Evolutionary conservation across 192 early-diverging fungal genomes (phyloP).

Genomic region (Haplosporangium gracile): DNA sequence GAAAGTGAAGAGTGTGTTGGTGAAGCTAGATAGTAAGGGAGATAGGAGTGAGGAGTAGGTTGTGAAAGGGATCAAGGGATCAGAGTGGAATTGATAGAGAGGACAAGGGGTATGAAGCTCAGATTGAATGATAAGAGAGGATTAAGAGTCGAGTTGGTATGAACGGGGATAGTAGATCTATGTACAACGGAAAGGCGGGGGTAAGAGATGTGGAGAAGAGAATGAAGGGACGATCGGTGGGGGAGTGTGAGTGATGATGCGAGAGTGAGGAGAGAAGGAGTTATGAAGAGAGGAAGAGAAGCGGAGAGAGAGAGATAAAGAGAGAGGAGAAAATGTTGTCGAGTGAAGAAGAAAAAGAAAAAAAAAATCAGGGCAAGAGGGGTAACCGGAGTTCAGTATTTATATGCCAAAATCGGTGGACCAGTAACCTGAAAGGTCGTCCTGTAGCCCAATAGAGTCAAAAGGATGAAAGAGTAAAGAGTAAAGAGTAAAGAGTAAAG

Average conservation of each 20-base stretch:
- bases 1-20: not conserved
- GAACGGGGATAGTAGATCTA: not conserved
- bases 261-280: not conserved
- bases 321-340: not conserved
- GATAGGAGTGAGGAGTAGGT: not conserved
- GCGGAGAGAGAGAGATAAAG: not conserved
- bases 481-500: not conserved
- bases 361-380: not conserved
- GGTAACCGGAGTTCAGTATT: constrained; percentile 14
- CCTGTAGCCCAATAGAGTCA: not conserved
- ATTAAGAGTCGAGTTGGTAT: not conserved
- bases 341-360: not conserved
- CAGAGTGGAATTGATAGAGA: not conserved
- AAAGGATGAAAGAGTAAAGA: too few species aligned
- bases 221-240: not conserved
- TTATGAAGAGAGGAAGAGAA: not conserved
- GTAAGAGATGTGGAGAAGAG: not conserved
- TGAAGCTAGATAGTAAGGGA: not conserved
- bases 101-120: constrained; percentile 1
- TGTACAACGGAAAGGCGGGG: not conserved
- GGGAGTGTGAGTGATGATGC: not conserved
- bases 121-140: not conserved
- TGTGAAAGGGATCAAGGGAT: constrained; percentile 1
- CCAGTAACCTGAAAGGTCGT: not conserved
- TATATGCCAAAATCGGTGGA: not conserved